Conservation (phyloP, 2,329 filamentous ascomycete genomes). For the Diaporthe citriasiana region DNA sequence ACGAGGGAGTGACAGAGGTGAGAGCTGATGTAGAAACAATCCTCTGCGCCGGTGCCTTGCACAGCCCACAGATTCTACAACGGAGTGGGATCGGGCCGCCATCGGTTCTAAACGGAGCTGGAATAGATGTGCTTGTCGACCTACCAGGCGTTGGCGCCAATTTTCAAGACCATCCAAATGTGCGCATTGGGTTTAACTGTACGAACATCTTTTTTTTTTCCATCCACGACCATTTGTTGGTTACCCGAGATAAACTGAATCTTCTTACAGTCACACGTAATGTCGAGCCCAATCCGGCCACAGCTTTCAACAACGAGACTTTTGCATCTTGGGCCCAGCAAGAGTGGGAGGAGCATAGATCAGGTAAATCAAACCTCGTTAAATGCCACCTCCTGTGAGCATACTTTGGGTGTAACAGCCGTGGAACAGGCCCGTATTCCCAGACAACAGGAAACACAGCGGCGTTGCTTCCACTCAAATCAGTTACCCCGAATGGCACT, state of each 20-base stretch:
- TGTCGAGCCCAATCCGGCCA: background rate
- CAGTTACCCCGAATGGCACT: background rate
- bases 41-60: background rate
- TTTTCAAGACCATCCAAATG: background rate
- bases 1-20: background rate
- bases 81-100: background rate
- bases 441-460: background rate
- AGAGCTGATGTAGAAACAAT: background rate
- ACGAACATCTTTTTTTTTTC: background rate
- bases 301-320: background rate
- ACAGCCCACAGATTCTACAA: slow-evolving; percentile 2
- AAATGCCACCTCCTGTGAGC: background rate
- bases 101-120: background rate
- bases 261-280: background rate
- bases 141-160: background rate
- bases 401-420: background rate
- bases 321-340: background rate
- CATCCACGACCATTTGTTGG: background rate
- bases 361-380: background rate
- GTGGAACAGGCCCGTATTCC: slow-evolving; percentile 1
- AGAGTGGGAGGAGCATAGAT: slow-evolving; percentile 1
- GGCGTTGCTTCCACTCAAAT: background rate
- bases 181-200: background rate
- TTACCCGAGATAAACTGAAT: background rate
- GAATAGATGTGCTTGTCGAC: background rate